phyloP scores from a whole-genome alignment of 352 stramenopile species.

The Phytophthora vignae region DNA sequence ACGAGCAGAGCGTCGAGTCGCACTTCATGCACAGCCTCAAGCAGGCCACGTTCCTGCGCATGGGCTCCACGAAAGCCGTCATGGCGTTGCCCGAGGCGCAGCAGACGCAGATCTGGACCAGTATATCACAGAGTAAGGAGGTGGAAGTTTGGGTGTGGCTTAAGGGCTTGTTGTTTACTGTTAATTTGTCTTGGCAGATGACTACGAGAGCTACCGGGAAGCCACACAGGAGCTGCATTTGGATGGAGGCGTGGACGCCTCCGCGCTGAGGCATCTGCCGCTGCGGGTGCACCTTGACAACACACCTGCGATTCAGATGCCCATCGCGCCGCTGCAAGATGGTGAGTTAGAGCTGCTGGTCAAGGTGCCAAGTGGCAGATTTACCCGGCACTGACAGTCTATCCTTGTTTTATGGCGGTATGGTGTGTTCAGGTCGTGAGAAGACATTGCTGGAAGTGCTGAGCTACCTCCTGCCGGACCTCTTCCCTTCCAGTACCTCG shows the following conservation, averaged over 20 bases:
- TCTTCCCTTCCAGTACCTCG: conserved; percentile 42
- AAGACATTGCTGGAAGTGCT: conserved; percentile 62
- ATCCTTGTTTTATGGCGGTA: not conserved
- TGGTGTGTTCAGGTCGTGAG: conserved; percentile 40
- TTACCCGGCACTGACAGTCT: not conserved
- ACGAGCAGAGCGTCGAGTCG: conserved; percentile 76
- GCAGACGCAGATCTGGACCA: conserved; percentile 85
- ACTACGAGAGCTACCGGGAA: conserved; percentile 61
- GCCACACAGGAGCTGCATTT: conserved; percentile 60
- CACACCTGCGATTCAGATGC: conserved; percentile 74
- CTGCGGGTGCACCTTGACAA: conserved; percentile 71
- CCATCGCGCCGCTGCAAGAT: conserved; percentile 57
- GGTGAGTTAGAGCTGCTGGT: conserved; percentile 21
- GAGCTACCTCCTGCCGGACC: conserved; percentile 63
- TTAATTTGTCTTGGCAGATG: conserved; percentile 31
- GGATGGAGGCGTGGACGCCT: conserved; percentile 41
- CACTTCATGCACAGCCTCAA: conserved; percentile 91
- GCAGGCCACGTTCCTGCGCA: conserved; percentile 77
- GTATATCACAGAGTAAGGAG: conserved; percentile 68
- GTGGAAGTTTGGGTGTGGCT: not conserved
- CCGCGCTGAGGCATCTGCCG: conserved; percentile 58
- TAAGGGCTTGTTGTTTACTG: no score
- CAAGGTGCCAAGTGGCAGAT: not conserved
- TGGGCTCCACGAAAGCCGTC: conserved; percentile 81
- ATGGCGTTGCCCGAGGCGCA: conserved; percentile 84